Conservation (phyloP, 192 early-diverging fungal genomes). For the Spizellomyces sp. region DNA sequence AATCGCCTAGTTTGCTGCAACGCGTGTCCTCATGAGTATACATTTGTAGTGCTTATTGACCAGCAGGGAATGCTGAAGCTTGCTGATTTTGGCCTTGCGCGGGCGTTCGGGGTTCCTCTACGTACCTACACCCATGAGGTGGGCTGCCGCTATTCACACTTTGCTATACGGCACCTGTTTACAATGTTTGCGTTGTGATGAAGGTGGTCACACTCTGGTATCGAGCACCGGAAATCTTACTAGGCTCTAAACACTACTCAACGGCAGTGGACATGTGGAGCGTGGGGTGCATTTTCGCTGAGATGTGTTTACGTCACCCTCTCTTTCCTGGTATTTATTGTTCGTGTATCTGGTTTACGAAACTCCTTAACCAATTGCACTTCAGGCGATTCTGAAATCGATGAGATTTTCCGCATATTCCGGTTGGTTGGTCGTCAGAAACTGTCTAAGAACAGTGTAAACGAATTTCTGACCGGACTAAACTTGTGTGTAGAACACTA, state of each 20-base stretch:
- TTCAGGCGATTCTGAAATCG: conserved; percentile 83
- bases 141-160: conserved; percentile 5
- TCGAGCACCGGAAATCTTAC: conserved; percentile 91
- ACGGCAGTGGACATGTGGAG: conserved; percentile 98
- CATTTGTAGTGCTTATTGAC: conserved; percentile 77
- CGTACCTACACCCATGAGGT: conserved; percentile 94
- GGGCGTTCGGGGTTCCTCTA: conserved; percentile 89
- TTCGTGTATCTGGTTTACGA: not conserved
- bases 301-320: conserved; percentile 79
- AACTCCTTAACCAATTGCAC: conserved; percentile 7
- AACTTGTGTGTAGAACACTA: conserved; percentile 44
- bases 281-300: conserved; percentile 96
- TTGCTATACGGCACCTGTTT: conserved; percentile 12
- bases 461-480: not conserved
- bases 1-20: not conserved
- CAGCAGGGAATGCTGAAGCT: conserved; percentile 83
- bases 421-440: conserved; percentile 25
- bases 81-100: conserved; percentile 95
- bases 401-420: conserved; percentile 94
- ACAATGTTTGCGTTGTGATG: not conserved
- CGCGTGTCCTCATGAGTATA: not conserved
- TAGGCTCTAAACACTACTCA: conserved; percentile 88
- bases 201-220: conserved; percentile 93
- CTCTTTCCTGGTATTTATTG: conserved; percentile 77
- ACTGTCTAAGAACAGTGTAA: not conserved